Conservation (phyloP, 2,329 filamentous ascomycete genomes). For the Penicillium sp. region DNA sequence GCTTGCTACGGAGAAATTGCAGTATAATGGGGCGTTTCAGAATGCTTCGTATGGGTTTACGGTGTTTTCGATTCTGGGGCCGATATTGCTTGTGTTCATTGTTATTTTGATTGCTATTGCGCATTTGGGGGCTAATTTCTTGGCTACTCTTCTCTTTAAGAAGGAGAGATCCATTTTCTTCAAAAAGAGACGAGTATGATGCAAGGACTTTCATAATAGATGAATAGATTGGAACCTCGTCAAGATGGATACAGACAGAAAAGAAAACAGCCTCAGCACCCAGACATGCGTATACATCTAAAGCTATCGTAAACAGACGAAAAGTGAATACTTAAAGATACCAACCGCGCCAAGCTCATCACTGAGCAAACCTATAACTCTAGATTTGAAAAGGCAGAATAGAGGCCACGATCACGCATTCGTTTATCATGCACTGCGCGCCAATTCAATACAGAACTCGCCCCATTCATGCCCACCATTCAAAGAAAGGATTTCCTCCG, state of each 20-base stretch:
- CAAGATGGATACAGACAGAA: too few species aligned
- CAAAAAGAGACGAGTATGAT: background rate
- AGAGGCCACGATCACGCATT: background rate
- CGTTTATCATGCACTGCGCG: conserved; percentile 26
- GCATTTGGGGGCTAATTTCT: background rate
- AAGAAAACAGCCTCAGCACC: too few species aligned
- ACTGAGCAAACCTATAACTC: background rate
- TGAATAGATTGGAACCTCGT: too few species aligned
- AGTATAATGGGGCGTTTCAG: conserved; percentile 43
- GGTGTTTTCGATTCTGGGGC: conserved; percentile 50
- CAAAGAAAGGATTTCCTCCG: conserved; percentile 68
- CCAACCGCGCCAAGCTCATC: background rate
- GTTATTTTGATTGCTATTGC: background rate
- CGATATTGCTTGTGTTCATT: conserved; percentile 24
- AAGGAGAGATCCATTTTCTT: background rate
- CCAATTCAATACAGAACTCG: conserved; percentile 70
- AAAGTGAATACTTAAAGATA: background rate
- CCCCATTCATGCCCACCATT: conserved; percentile 63
- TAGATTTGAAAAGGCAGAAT: background rate
- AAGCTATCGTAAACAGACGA: background rate
- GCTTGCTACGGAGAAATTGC: conserved; percentile 25
- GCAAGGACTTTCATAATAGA: too few species aligned
- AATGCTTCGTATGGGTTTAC: conserved; percentile 51
- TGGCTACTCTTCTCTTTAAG: background rate
- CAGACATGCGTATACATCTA: conserved; percentile 1